These are phyloP conservation scores for Blastobotrys petasosporus DNA, from an alignment of 1,139 yeast species.

Conservation along the genomic window DNA sequence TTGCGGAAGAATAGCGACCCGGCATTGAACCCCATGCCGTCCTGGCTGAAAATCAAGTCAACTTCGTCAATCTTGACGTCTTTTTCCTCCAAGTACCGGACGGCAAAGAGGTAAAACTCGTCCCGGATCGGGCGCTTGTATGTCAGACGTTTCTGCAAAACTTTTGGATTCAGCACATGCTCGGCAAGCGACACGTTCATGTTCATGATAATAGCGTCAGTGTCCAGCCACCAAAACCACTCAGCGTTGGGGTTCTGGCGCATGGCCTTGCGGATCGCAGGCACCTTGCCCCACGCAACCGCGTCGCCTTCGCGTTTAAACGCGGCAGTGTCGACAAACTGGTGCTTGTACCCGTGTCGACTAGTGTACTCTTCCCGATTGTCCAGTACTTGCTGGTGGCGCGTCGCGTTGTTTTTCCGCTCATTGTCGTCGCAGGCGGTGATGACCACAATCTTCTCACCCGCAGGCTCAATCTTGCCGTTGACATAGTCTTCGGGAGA, in stretches of 20 bases:
- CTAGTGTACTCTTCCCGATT: constrained; percentile 32
- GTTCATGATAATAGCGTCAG: constrained; percentile 32
- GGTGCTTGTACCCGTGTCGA: constrained; percentile 31
- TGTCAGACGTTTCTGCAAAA: constrained; percentile 22
- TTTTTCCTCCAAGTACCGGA: constrained; percentile 17
- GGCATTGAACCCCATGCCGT: constrained; percentile 31
- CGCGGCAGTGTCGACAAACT: constrained; percentile 25
- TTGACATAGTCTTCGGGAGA: constrained; percentile 1
- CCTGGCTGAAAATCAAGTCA: constrained; percentile 27
- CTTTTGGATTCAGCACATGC: constrained; percentile 29
- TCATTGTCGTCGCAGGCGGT: constrained; percentile 28
- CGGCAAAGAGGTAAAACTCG: constrained; percentile 18
- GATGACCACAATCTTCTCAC: constrained; percentile 26
- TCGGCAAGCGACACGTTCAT: constrained; percentile 27
- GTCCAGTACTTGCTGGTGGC: constrained; percentile 22
- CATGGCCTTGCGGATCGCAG: constrained; percentile 29
- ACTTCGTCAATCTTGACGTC: constrained; percentile 22
- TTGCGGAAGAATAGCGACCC: constrained; percentile 34
- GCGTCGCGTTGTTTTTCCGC: constrained; percentile 19
- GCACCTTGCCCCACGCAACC: constrained; percentile 31
- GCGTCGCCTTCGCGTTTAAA: constrained; percentile 17
- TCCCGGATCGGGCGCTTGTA: constrained; percentile 22
- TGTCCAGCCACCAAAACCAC: constrained; percentile 36
- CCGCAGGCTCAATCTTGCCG: constrained; percentile 22
- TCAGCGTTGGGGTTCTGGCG: constrained; percentile 29